Conservation (phyloP, 805 yeast genomes). For the Schwanniomyces yamadae region DNA sequence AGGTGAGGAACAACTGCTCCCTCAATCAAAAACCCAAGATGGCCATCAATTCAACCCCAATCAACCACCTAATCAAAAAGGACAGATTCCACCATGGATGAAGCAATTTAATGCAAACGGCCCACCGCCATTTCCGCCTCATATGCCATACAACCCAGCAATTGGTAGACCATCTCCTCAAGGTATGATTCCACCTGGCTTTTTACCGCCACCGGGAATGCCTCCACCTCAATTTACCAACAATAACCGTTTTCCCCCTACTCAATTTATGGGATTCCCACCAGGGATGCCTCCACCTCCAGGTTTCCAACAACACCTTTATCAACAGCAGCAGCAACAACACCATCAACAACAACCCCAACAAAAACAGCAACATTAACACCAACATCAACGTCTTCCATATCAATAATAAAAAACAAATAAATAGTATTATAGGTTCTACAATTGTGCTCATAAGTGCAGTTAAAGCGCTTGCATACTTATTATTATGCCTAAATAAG, state of each 20-base stretch:
- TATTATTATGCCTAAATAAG: too few species aligned
- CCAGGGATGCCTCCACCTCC: constrained; percentile 16
- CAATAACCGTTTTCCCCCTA: constrained; percentile 10
- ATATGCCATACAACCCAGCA: constrained; percentile 10
- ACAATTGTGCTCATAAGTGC: too few species aligned
- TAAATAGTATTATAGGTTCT: not conserved
- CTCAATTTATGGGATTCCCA: constrained; percentile 14
- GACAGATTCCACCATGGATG: constrained; percentile 28
- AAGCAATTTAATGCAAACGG: constrained; percentile 15
- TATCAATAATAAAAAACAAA: not conserved
- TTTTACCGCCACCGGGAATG: constrained; percentile 18
- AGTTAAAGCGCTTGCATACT: too few species aligned
- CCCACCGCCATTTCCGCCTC: constrained; percentile 14
- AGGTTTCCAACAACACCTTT: constrained; percentile 7
- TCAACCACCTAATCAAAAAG: constrained; percentile 13
- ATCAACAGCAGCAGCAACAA: constrained; percentile 14
- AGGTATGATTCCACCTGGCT: constrained; percentile 9
- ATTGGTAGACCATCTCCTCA: constrained; percentile 9
- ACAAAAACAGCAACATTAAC: constrained; percentile 4
- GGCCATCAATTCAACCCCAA: constrained; percentile 8
- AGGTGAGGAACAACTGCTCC: not conserved
- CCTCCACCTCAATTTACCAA: constrained; percentile 16
- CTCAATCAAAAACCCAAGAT: constrained; percentile 13
- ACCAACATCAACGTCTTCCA: constrained; percentile 1
- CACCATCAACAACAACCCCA: constrained; percentile 16